phyloP scores from a whole-genome alignment of 805 yeast species.

The Ascoidea tarda region DNA sequence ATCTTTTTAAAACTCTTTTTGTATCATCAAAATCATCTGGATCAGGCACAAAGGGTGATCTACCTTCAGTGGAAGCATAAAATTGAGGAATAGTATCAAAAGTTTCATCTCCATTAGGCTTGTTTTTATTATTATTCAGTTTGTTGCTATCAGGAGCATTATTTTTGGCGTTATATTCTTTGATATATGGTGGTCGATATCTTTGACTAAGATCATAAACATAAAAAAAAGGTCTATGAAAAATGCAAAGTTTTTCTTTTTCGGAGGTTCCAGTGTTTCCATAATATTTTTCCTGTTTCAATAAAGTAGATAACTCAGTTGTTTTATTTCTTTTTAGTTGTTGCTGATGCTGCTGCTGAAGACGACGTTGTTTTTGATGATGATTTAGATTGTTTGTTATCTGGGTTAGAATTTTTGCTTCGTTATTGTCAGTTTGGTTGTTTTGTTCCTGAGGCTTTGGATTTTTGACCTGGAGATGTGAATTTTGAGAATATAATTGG shows the following conservation, averaged over 20 bases:
- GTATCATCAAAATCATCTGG: slow-evolving; percentile 23
- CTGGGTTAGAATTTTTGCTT: not conserved
- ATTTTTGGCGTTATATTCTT: slow-evolving; percentile 55
- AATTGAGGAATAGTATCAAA: slow-evolving; percentile 40
- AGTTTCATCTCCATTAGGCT: not conserved
- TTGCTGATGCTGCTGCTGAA: no score
- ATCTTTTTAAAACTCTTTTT: slow-evolving; percentile 22
- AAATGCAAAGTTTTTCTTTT: slow-evolving; percentile 45
- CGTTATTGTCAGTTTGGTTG: no score
- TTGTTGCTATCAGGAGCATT: slow-evolving; percentile 1
- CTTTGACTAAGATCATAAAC: slow-evolving; percentile 70
- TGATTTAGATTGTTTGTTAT: not conserved
- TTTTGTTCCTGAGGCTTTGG: no score
- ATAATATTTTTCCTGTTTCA: not conserved
- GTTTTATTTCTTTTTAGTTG: no score
- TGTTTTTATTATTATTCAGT: not conserved
- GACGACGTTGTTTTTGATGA: not conserved
- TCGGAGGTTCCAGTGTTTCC: not conserved
- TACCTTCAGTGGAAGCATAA: slow-evolving; percentile 51
- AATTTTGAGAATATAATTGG: not conserved
- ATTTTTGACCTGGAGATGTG: not conserved
- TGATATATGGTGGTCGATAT: slow-evolving; percentile 64
- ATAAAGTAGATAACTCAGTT: not conserved
- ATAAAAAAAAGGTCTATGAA: slow-evolving; percentile 60
- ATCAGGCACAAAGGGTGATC: slow-evolving; percentile 73